Conservation (phyloP, 208 protist genomes). For the Leishmania amazonensis region DNA sequence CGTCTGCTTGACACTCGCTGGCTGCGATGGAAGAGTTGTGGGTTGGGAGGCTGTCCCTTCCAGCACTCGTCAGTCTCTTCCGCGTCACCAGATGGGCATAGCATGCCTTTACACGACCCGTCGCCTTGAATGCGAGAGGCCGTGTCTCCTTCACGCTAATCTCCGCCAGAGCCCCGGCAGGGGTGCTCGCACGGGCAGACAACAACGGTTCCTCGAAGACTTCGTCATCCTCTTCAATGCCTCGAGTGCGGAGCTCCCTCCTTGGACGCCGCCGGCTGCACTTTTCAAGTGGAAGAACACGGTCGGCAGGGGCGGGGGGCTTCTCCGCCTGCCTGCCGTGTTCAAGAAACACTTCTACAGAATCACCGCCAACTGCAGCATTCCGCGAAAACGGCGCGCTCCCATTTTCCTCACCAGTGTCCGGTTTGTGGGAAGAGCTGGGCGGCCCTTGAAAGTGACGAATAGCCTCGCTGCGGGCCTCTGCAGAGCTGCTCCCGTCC, state of each 20-base stretch:
- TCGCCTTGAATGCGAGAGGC: not conserved
- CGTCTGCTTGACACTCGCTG: not conserved
- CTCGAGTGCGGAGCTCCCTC: not conserved
- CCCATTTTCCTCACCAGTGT: no score
- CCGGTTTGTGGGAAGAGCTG: not conserved
- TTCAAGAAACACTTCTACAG: not conserved
- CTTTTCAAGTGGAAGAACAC: not conserved
- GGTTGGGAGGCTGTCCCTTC: not conserved
- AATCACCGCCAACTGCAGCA: not conserved
- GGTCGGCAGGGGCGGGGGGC: not conserved
- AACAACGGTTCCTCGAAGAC: not conserved
- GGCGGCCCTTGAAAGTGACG: conserved; percentile 65
- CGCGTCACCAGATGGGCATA: not conserved
- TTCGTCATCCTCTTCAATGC: not conserved
- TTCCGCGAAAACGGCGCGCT: not conserved
- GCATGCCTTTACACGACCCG: not conserved
- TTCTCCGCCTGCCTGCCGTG: not conserved
- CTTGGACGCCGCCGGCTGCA: not conserved
- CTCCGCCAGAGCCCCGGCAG: not conserved
- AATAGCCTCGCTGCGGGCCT: conserved; percentile 60
- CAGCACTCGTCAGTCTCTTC: not conserved
- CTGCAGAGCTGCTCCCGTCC: conserved; percentile 78
- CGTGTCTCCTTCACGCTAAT: not conserved
- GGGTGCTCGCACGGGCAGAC: not conserved
- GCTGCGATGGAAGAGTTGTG: not conserved